Base-by-base conservation (phyloP, 768 basidiomycete genomes). In the Kwoniella dejecticola region DNA sequence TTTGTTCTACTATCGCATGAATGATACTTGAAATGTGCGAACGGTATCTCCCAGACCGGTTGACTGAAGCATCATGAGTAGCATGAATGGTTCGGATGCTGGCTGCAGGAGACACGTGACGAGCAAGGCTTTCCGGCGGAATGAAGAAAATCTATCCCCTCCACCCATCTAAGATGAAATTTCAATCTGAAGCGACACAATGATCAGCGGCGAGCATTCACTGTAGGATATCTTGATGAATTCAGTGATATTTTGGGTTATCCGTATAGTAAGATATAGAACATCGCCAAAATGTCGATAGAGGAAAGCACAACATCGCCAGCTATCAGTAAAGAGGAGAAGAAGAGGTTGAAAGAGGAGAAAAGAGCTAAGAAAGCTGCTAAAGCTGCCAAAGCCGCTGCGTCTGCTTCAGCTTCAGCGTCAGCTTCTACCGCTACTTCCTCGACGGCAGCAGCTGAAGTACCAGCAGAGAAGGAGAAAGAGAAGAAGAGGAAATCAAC, bases 241-340 rank as follows among this genome's bases (percentile, higher is more conserved):
- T n/a, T 36, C 7, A 36, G 33, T 36, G 33, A 36, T 7, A 36
- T 36, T 36, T 36, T 36, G n/a, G n/a, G 7, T 36, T 36, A 36
- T 7, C 7, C 15, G 33, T 7, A 7, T 7, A 15, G 33, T 7
- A 36, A 7, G 33, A 36, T 36, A 7, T 7, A 30, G 3, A 19
- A 13, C 5, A 2, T 45, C 29, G 19, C 4, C 41, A 60, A 21
- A 1, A 66, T 66, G 59, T 62, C 64, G 11, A 57, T 64, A 2
- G 44, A 48, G 31, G 49, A 55, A 33, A 36, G 44, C 36, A 38
- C 8, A 8, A 29, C 48, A 8, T 6, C 47, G 2, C 38, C 52
- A 24, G 29, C 58, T 29, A 54, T 65, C 5, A 50, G 41, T 11
- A 66, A 66, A 42, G 64, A 66, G 44, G 64, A 66, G 64, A 66